Base-by-base conservation (phyloP, 2,329 filamentous ascomycete species). In the Teratosphaeria viscida region DNA sequence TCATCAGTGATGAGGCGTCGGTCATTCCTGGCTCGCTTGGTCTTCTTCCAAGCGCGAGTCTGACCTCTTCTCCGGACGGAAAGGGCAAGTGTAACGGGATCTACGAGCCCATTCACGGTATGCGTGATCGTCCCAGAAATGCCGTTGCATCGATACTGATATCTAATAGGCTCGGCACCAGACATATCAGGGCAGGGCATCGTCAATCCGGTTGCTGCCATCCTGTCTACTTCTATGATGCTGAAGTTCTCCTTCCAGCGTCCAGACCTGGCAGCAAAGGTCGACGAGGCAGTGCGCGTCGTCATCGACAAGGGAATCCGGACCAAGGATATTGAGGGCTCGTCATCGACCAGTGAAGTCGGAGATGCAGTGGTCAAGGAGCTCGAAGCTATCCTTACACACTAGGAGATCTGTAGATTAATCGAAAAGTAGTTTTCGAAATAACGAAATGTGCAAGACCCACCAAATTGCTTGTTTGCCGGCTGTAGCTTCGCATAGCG, bases 41-140 rank as follows among this genome's bases (percentile, higher is more conserved):
- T 34, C 79, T 97, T 65, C 78, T 96, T 66, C 92, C 92, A 29
- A 92, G 88, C 73, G 92, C 92, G 12, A 94, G 88, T 75, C 78
- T 97, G 72, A 88, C 86, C 65, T 90, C 89, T 49, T 85, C 95
- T 61, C 92, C 92, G 0, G 90, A 95, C 73, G 89, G 89, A 59
- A 89, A 90, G 80, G 83, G 80, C 68, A 86, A 83, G 73, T 90
- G 92, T 72, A 96, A 95, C 73, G 92, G 91, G 68, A 96, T 97
- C 70, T 99, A 96, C 74, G 92, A 97, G 81, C 92, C 92, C 29
- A 97, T 99, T 68, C 92, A 99, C 75, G 92, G 90, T 90, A 79
- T 70, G 78, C 16, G 14, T 56, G 3, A 23, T 16, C 11, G 12
- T 10, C 6, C 26, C 11, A 19, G n/a, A 37, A 2, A 54, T 16